Evolutionary conservation across 2,329 filamentous ascomycete genomes (phyloP).

Genomic region (Penicillium vulpinum): DNA sequence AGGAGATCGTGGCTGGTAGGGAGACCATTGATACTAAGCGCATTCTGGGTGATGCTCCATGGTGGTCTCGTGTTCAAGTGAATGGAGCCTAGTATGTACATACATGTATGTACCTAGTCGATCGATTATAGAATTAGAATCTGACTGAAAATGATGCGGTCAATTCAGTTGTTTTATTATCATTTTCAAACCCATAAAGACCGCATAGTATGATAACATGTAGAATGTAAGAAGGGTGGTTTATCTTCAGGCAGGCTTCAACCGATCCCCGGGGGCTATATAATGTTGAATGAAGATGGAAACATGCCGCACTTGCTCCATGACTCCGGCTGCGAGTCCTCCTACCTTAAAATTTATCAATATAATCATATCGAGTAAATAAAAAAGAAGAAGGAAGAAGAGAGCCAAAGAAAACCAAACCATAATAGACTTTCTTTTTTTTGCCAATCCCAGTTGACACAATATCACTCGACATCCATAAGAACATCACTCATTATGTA

Average conservation of each 20-base stretch:
- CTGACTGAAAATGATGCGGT: background rate
- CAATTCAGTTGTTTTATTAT: background rate
- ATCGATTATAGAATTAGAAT: background rate
- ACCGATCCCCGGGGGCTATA: no score
- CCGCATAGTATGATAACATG: background rate
- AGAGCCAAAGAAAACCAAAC: background rate
- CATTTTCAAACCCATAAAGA: background rate
- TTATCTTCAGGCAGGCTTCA: background rate
- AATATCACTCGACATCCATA: constrained; percentile 38
- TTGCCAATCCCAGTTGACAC: background rate
- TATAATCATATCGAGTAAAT: background rate
- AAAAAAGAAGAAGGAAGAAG: no score
- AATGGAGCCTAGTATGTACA: background rate
- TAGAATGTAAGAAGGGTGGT: background rate
- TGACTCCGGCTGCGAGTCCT: no score
- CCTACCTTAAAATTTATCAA: no score
- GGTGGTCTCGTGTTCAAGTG: background rate
- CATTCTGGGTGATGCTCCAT: background rate
- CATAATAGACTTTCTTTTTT: background rate
- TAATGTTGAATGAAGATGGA: no score
- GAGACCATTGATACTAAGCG: background rate
- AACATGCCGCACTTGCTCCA: no score
- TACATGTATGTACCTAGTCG: no score
- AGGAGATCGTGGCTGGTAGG: background rate
- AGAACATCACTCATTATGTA: constrained; percentile 57